These are phyloP conservation scores for Macadamia tetraphylla DNA, from an alignment of 164 flowering plant genomes.

Conservation along the genomic window DNA sequence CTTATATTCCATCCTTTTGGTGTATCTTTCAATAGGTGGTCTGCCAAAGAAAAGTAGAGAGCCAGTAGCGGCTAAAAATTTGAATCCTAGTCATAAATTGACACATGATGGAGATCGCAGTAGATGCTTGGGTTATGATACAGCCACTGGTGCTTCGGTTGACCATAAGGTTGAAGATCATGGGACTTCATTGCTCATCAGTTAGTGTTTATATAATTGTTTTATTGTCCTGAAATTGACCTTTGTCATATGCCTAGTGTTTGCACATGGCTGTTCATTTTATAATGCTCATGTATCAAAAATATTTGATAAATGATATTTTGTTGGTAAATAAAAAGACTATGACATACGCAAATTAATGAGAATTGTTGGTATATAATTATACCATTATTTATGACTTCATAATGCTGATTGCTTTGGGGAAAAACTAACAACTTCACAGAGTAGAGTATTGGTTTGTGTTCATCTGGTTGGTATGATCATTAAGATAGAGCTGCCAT, in stretches of 20 bases:
- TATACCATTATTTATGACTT: too few relatives aligned
- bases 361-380: too few relatives aligned
- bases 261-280: not conserved
- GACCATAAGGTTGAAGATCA: constrained; percentile 43
- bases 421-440: too few relatives aligned
- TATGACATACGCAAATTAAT: too few relatives aligned
- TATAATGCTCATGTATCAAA: not conserved
- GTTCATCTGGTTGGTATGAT: too few relatives aligned
- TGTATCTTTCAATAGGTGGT: constrained; percentile 33
- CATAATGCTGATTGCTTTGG: too few relatives aligned
- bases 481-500: not conserved
- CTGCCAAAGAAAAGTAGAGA: constrained; percentile 34
- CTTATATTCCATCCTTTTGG: not conserved
- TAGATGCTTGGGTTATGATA: constrained; percentile 27
- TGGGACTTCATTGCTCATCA: not conserved
- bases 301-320: too few relatives aligned
- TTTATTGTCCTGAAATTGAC: not conserved
- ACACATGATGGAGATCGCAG: constrained; percentile 28
- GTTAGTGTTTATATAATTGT: too few relatives aligned
- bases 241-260: not conserved
- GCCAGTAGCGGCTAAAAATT: constrained; percentile 23
- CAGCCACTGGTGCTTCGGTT: constrained; percentile 16
- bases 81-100: constrained; percentile 26
- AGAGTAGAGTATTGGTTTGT: too few relatives aligned
- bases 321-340: too few relatives aligned